A percentile compares a stretch with the other conserved stretches of the same genome.
Evolutionary conservation across 176 grass and related monocot species (phyloP).

Genomic region (Chrysopogon serrulatus): DNA sequence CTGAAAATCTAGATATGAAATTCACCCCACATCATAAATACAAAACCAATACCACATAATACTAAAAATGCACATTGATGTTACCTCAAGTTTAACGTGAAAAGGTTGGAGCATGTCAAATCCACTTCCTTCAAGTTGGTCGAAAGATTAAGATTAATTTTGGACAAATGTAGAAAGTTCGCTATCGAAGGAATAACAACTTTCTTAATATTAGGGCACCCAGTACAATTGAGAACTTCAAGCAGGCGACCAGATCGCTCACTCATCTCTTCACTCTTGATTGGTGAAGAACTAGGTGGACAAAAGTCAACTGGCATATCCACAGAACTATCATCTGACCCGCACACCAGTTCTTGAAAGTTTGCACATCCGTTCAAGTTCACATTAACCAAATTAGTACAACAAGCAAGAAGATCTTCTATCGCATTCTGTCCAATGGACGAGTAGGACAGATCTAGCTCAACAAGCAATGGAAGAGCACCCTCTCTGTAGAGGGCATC

Average conservation of each 20-base stretch:
- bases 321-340: constrained; percentile 31
- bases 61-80: not conserved
- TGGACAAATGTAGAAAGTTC: constrained; percentile 66
- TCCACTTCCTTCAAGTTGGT: constrained; percentile 93
- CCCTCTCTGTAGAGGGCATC: constrained; percentile 74
- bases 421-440: constrained; percentile 83
- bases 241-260: constrained; percentile 48
- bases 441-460: constrained; percentile 96
- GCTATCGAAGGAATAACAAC: constrained; percentile 65
- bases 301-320: constrained; percentile 49
- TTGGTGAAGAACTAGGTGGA: constrained; percentile 21
- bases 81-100: constrained; percentile 81
- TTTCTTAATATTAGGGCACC: constrained; percentile 94
- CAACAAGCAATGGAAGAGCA: constrained; percentile 75
- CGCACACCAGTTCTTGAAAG: constrained; percentile 79
- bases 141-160: constrained; percentile 95
- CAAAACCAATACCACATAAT: not conserved
- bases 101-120: constrained; percentile 72
- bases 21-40: not conserved
- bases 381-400: constrained; percentile 83
- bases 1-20: not conserved
- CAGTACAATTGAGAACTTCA: constrained; percentile 91
- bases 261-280: constrained; percentile 18
- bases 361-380: constrained; percentile 94
- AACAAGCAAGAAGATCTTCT: constrained; percentile 61